Conservation (phyloP, 176 grass and related monocot species). For the sorghum (Sorghum bicolor) region DNA sequence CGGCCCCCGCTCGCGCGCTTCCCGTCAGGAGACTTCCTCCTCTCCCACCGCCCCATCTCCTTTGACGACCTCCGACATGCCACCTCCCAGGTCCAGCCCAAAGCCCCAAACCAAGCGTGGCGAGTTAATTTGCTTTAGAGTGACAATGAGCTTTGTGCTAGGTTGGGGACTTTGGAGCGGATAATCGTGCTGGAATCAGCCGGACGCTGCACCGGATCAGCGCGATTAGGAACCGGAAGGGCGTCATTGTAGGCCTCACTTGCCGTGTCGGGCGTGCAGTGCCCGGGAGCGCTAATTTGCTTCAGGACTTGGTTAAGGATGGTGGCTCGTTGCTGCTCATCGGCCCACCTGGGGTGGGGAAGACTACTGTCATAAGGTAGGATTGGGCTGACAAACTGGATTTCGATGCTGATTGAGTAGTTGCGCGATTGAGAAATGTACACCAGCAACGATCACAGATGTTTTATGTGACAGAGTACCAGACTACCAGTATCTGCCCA, state of each 20-base stretch:
- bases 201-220: conserved; percentile 73
- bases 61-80: conserved; percentile 63
- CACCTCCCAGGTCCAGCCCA: conserved; percentile 48
- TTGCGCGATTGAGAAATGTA: neutral
- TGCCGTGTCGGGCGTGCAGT: conserved; percentile 84
- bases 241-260: conserved; percentile 71
- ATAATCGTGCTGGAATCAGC: conserved; percentile 85
- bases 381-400: neutral
- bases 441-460: neutral
- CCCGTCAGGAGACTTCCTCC: conserved; percentile 72
- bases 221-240: conserved; percentile 77
- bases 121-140: neutral
- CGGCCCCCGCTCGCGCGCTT: conserved; percentile 69
- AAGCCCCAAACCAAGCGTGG: neutral
- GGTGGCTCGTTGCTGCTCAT: conserved; percentile 80
- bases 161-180: conserved; percentile 78
- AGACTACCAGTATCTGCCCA: neutral
- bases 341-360: conserved; percentile 80
- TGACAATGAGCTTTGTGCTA: conserved; percentile 2
- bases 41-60: conserved; percentile 57
- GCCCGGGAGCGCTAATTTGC: conserved; percentile 68
- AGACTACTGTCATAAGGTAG: conserved; percentile 89
- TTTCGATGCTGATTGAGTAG: neutral
- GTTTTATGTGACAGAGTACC: neutral
- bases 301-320: conserved; percentile 86